Base-by-base conservation (phyloP, 495 filamentous ascomycete species). In the Trichocladium uniseriatum region DNA sequence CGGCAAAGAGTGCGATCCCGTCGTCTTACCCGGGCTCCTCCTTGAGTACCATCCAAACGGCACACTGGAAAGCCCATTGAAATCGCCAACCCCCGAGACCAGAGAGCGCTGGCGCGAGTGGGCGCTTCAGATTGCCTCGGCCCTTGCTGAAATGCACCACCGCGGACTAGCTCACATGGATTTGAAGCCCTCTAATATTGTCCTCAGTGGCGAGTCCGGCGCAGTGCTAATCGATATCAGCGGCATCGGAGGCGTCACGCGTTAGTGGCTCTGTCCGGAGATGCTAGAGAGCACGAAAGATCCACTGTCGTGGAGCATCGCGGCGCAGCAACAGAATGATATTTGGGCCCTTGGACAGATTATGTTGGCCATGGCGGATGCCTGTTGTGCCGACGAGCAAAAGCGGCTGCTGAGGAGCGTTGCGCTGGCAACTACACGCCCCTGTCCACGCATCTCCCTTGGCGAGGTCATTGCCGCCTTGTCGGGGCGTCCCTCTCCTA, bases 181-280 rank as follows among this genome's bases (percentile, higher is more conserved):
- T 52, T 22, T 67, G n/a, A 67, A 67, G 55, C 57, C 62, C 35
- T 58, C 55, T 32, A 69, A 67, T 46, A 47, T 66, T 35, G 61
- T 69, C 31, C 18, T 67, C 18, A 61, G 62, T 27, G 18, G 19
- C 27, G 48, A 54, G 22, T 54, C 52, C 20, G 58, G 62, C 48
- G 58, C 62, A 29, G 42, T 65, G 0, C 31, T 68, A 20, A 67
- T 65, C 49, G 64, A 67, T 41, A 61, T 67, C 15, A 62, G 66
- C 38, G 62, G 66, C 5, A 45, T 45, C 5, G 61, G 64, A 15
- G 61, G 63, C 35, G 43, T 60, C 39, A 61, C 64, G 32, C 50
- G 45, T 27, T 34, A 49, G 35, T 67, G 62, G 62, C 53, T 57
- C 13, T 37, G 40, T 9, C 55, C 35, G 20, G 46, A 50, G 22